These are phyloP conservation scores for Acmispon strigosus DNA, from an alignment of 306 rosid species.

Conservation along the genomic window DNA sequence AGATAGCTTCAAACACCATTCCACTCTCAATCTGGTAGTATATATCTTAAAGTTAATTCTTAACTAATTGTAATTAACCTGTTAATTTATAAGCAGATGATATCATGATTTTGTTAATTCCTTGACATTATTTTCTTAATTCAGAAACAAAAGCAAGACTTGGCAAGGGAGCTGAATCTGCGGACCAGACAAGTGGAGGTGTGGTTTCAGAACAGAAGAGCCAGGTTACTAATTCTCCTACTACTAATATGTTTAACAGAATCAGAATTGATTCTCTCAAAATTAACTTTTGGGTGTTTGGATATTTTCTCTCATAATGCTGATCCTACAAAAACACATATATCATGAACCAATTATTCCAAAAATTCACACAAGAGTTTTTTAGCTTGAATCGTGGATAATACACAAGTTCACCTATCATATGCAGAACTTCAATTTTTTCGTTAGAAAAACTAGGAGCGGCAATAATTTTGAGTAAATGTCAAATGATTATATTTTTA, in stretches of 20 bases:
- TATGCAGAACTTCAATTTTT: too few species aligned
- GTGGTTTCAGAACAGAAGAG: slow-evolving; percentile 97
- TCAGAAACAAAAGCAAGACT: slow-evolving; percentile 79
- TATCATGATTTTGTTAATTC: background rate
- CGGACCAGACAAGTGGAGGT: slow-evolving; percentile 91
- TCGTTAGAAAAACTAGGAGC: too few species aligned
- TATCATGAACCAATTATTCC: too few species aligned
- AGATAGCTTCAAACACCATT: slow-evolving; percentile 41
- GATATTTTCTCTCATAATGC: too few species aligned
- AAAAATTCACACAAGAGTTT: too few species aligned
- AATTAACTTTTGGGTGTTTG: too few species aligned
- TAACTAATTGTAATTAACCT: background rate
- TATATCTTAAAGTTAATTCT: background rate
- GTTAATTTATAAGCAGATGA: background rate
- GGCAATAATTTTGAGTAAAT: too few species aligned
- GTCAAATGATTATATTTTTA: too few species aligned
- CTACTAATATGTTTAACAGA: background rate
- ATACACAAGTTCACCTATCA: too few species aligned
- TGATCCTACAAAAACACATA: too few species aligned
- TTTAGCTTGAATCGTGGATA: too few species aligned
- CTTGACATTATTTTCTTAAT: background rate
- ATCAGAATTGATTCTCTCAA: too few species aligned
- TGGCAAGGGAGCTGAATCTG: slow-evolving; percentile 62
- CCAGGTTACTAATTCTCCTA: slow-evolving; percentile 42
- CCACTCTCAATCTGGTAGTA: slow-evolving; percentile 70